phyloP scores from a whole-genome alignment of 805 yeast species.

The Hanseniaspora lachancei region DNA sequence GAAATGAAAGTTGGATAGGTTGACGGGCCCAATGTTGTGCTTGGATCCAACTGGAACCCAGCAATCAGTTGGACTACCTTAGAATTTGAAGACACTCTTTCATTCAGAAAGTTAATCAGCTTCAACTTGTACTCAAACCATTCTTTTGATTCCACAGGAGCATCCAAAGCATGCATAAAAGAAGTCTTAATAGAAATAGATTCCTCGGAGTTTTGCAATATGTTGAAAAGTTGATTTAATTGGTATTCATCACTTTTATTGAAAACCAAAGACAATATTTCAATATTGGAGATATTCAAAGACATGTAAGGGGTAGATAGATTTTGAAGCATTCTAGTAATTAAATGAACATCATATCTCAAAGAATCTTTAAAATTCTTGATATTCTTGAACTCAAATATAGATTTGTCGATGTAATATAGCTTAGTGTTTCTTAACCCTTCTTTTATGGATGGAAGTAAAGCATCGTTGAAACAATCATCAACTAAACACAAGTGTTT shows the following conservation, averaged over 20 bases:
- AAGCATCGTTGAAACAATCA: constrained; percentile 8
- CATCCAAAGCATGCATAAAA: constrained; percentile 53
- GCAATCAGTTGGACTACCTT: constrained; percentile 62
- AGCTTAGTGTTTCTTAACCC: constrained; percentile 2
- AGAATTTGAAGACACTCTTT: constrained; percentile 30
- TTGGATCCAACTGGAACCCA: constrained; percentile 50
- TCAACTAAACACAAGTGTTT: not conserved
- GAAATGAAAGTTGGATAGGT: constrained; percentile 37
- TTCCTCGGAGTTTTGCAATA: not conserved
- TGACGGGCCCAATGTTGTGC: constrained; percentile 38
- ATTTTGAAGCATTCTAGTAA: not conserved
- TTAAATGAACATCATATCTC: not conserved
- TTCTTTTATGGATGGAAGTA: constrained; percentile 6
- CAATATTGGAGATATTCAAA: not conserved
- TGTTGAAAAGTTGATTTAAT: not conserved
- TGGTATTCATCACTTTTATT: constrained; percentile 1
- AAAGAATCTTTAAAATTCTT: constrained; percentile 2
- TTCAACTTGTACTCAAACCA: constrained; percentile 40
- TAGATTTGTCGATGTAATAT: constrained; percentile 9
- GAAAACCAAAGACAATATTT: not conserved
- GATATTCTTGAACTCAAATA: constrained; percentile 9
- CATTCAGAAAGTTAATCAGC: constrained; percentile 43
- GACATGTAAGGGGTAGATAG: not conserved
- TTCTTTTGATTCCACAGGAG: constrained; percentile 30
- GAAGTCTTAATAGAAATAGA: constrained; percentile 48